phyloP scores from a whole-genome alignment of 2,329 filamentous ascomycete species.

The Amylocarpus encephaloides region DNA sequence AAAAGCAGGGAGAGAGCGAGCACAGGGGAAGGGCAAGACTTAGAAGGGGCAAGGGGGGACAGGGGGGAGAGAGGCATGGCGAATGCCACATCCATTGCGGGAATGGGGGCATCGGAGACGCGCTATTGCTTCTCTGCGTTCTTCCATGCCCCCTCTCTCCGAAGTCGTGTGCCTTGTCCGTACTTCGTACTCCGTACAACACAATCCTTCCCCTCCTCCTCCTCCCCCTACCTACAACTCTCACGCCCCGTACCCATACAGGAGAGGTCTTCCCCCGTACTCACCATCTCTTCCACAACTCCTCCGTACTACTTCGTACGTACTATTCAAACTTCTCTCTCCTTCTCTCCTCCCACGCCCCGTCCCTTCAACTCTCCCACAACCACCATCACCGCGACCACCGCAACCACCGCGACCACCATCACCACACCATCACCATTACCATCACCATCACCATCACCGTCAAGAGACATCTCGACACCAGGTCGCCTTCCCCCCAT shows the following conservation, averaged over 20 bases:
- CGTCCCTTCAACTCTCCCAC: neutral
- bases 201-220: conserved; percentile 1
- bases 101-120: too few species aligned
- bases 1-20: neutral
- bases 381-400: neutral
- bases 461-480: neutral
- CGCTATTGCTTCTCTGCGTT: too few species aligned
- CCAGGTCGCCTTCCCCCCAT: conserved; percentile 1
- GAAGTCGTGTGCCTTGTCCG: neutral
- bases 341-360: neutral
- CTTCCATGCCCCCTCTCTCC: too few species aligned
- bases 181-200: neutral
- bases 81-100: too few species aligned
- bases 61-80: too few species aligned
- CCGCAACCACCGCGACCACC: too few species aligned
- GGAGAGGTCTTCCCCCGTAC: neutral
- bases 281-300: neutral
- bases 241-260: neutral
- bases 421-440: too few species aligned
- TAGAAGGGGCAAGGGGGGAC: too few species aligned
- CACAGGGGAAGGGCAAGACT: too few species aligned
- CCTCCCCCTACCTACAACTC: neutral
- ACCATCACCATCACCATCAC: neutral
- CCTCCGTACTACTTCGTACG: too few species aligned
- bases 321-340: neutral